Conservation (phyloP, 495 filamentous ascomycete genomes). For the Aspergillus homomorphus region DNA sequence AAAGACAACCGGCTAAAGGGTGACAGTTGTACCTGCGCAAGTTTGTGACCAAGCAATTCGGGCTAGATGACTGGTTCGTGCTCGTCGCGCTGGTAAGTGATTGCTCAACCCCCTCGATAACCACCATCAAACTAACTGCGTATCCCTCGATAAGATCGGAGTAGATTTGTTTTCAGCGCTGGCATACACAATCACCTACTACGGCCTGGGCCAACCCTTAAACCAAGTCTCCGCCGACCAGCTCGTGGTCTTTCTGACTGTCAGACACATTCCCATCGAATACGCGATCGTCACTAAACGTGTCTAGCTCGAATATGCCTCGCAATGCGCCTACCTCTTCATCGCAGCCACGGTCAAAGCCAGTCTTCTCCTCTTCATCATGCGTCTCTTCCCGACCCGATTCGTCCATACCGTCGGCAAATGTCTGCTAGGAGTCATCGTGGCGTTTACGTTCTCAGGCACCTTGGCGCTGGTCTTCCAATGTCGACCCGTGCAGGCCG, state of each 20-base stretch:
- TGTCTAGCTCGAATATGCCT: conserved; percentile 6
- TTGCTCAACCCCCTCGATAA: not conserved
- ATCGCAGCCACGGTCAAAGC: conserved; percentile 8
- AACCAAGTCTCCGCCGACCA: conserved; percentile 1
- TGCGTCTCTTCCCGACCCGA: conserved; percentile 9
- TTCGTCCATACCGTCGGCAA: not conserved
- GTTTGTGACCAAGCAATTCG: conserved; percentile 5
- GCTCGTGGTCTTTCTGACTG: conserved; percentile 4
- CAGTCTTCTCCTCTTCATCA: conserved; percentile 10
- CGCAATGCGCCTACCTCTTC: conserved; percentile 10
- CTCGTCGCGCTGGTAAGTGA: conserved; percentile 9
- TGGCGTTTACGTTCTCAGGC: conserved; percentile 12
- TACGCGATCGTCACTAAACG: not conserved
- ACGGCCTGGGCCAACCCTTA: conserved; percentile 9
- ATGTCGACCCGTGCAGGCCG: conserved; percentile 13
- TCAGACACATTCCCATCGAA: not conserved
- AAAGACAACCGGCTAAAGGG: not conserved
- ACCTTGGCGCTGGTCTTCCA: conserved; percentile 15
- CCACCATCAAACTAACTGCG: conserved; percentile 4
- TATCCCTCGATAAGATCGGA: not conserved
- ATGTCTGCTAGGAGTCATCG: not conserved
- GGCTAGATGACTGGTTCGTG: conserved; percentile 14
- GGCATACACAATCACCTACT: conserved; percentile 12
- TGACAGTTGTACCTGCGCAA: conserved; percentile 10
- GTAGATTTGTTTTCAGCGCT: conserved; percentile 13